Evolutionary conservation across 495 filamentous ascomycete genomes (phyloP).

Genomic region (Lentithecium fluviatile): DNA sequence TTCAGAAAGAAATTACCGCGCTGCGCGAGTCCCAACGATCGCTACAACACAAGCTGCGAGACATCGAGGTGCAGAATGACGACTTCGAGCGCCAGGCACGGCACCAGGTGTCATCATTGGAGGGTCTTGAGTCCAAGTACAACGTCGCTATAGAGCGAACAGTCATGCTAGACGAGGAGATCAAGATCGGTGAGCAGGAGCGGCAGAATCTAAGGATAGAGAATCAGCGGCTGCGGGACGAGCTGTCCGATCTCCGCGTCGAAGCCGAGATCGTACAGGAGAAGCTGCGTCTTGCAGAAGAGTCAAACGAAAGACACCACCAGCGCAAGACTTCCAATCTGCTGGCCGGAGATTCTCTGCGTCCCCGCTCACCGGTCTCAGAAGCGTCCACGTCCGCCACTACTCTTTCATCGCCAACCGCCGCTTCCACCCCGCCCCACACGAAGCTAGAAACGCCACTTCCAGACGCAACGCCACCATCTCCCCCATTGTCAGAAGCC

Average conservation of each 20-base stretch:
- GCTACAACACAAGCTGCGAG: conserved; percentile 76
- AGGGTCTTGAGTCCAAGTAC: conserved; percentile 96
- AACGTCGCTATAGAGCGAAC: conserved; percentile 87
- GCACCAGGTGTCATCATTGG: conserved; percentile 88
- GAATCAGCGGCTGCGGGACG: conserved; percentile 80
- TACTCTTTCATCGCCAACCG: conserved; percentile 45
- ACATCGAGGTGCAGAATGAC: conserved; percentile 97
- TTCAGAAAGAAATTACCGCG: conserved; percentile 94
- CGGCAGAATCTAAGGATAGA: conserved; percentile 84
- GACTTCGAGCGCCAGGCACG: conserved; percentile 95
- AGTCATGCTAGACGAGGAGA: conserved; percentile 93
- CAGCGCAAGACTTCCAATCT: conserved; percentile 51
- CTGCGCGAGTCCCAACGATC: conserved; percentile 81
- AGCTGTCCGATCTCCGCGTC: conserved; percentile 87
- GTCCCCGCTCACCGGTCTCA: conserved; percentile 48
- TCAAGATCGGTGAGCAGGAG: conserved; percentile 85
- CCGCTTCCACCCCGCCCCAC: conserved; percentile 54
- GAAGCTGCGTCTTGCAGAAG: conserved; percentile 73
- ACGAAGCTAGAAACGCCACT: conserved; percentile 70
- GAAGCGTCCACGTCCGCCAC: conserved; percentile 48
- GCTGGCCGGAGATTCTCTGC: conserved; percentile 43
- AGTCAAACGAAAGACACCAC: conserved; percentile 52
- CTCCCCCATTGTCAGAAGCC: conserved; percentile 54
- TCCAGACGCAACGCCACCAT: conserved; percentile 56
- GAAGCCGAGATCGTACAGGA: conserved; percentile 92